Evolutionary conservation across 2,329 filamentous ascomycete genomes (phyloP).

Genomic region (Fusarium sp.): DNA sequence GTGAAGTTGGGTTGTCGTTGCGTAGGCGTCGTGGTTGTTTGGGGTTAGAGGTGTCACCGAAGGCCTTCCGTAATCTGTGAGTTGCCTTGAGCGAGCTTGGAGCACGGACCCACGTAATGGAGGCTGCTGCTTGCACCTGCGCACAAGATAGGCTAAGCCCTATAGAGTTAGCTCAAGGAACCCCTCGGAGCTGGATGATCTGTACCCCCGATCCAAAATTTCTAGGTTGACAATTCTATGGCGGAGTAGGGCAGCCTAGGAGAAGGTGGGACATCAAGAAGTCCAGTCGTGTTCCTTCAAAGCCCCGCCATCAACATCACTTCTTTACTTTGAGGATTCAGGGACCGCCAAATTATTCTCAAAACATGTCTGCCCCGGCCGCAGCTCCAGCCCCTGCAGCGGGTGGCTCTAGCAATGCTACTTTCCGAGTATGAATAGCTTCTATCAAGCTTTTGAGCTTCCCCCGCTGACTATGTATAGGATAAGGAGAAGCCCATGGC

Average conservation of each 20-base stretch:
- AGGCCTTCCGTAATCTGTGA: constrained; percentile 59
- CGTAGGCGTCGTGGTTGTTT: constrained; percentile 47
- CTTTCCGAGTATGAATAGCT: constrained; percentile 68
- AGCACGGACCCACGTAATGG: constrained; percentile 51
- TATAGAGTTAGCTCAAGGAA: constrained; percentile 43
- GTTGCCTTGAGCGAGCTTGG: constrained; percentile 60
- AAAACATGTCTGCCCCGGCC: constrained; percentile 61
- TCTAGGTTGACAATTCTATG: constrained; percentile 52
- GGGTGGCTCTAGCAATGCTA: constrained; percentile 65
- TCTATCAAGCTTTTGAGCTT: constrained; percentile 54
- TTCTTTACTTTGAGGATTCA: constrained; percentile 47
- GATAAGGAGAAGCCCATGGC: constrained; percentile 99
- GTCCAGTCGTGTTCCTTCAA: constrained; percentile 53
- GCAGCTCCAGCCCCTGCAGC: constrained; percentile 51
- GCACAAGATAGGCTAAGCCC: constrained; percentile 43
- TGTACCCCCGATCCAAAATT: constrained; percentile 59
- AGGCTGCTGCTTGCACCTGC: constrained; percentile 32
- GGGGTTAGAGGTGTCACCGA: constrained; percentile 54
- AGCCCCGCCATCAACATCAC: constrained; percentile 53
- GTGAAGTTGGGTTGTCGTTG: constrained; percentile 31
- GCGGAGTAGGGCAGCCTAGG: constrained; percentile 57
- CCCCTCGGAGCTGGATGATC: constrained; percentile 59
- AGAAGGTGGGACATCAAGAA: constrained; percentile 58
- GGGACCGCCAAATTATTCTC: constrained; percentile 51
- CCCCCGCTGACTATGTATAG: constrained; percentile 62